Base-by-base conservation (phyloP, 768 basidiomycete genomes). In the Fistulinella prunicolor region DNA sequence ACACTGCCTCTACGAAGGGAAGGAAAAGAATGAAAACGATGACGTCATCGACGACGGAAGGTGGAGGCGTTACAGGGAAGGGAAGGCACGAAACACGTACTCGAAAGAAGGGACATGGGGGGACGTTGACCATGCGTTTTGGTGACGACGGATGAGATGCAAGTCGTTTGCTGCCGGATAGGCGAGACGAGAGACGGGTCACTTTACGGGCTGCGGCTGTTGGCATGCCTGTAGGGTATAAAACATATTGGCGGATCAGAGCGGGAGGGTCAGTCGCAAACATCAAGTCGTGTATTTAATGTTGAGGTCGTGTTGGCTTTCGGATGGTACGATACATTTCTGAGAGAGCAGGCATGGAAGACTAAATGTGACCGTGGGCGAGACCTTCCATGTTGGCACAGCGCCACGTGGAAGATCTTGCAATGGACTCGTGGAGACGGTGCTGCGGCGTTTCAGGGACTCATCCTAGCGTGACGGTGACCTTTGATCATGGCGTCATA, bases 391-490 rank as follows among this genome's bases (percentile, higher is more conserved):
- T 61, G 46, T 8, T 38, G 59, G 46, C 22, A 53, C 17, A n/a
- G 16, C 3, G 35, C 5, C 35, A 19, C 35, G 35, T 36, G 35
- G 35, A 16, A 7, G 30, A 45, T 45, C 28, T 51, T 44, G 46
- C 17, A 36, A 20, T 14, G 16, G 12, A 50, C 56, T 49, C 60
- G 54, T 61, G 60, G 49, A 19, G 45, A 49, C 45, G 41, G 57
- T 30, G 38, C 61, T 62, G 60, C 60, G 60, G 60, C 60, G 60
- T 59, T 44, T 51, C 60, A 59, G 60, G 53, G 59, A 49, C 45
- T 37, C 1, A 9, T 2, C 5, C 7, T 47, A 23, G 10, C 9
- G 29, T 32, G 7, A 53, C 40, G 46, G 58, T 53, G 48, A 58
- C n/a, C 34, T 50, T n/a, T 35, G 9, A 29, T 14, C 0, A 37